phyloP scores from a whole-genome alignment of 2,329 filamentous ascomycete species.

The Verticillium nubilum region DNA sequence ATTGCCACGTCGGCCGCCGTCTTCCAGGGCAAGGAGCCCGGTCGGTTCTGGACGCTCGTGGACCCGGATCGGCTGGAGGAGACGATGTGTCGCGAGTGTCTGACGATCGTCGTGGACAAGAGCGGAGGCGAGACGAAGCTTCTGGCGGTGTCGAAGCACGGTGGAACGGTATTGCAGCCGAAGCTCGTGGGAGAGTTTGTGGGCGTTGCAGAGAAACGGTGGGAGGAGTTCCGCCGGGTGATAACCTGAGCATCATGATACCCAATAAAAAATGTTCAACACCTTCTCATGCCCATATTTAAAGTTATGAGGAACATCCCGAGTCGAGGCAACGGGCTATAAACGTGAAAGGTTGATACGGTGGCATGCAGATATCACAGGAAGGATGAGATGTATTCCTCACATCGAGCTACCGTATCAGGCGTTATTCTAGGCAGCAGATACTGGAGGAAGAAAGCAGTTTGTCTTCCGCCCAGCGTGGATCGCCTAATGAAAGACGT shows the following conservation, averaged over 20 bases:
- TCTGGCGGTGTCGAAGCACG: conserved; percentile 74
- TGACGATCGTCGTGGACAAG: conserved; percentile 76
- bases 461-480: conserved; percentile 56
- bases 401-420: conserved; percentile 84
- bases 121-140: conserved; percentile 49
- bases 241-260: conserved; percentile 27
- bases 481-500: conserved; percentile 50
- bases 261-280: conserved; percentile 11
- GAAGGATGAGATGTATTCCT: conserved; percentile 34
- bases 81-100: conserved; percentile 71
- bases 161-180: conserved; percentile 65
- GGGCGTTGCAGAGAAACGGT: conserved; percentile 55
- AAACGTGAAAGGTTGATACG: not conserved
- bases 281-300: no score
- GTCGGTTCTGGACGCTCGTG: conserved; percentile 68
- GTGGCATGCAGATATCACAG: not conserved
- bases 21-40: conserved; percentile 61
- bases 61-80: conserved; percentile 93
- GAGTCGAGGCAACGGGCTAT: not conserved
- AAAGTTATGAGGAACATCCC: no score
- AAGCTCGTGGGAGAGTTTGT: conserved; percentile 57
- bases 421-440: conserved; percentile 74
- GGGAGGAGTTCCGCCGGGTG: conserved; percentile 46
- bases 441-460: conserved; percentile 63
- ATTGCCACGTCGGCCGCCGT: conserved; percentile 74